phyloP scores from a whole-genome alignment of 805 yeast species.

The Saccharomyces mikatae region DNA sequence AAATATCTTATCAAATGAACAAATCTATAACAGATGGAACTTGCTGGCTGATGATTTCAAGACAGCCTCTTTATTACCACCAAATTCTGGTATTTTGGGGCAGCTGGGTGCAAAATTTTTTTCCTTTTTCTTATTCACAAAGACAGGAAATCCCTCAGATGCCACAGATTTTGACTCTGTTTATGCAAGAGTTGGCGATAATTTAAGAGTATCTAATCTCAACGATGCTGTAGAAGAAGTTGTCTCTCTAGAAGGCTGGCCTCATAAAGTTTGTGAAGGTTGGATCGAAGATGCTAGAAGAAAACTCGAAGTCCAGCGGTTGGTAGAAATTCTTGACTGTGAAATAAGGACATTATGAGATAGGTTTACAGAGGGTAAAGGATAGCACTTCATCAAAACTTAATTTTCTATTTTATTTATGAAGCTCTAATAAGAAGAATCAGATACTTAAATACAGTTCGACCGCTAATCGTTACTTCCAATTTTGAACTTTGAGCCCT shows the following conservation, averaged over 20 bases:
- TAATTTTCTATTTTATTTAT: not conserved
- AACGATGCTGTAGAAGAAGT: constrained; percentile 90
- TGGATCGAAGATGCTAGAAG: constrained; percentile 88
- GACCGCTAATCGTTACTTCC: not conserved
- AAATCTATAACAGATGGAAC: constrained; percentile 72
- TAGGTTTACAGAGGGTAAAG: not conserved
- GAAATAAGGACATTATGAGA: constrained; percentile 45
- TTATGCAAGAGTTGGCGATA: constrained; percentile 74
- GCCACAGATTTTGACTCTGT: constrained; percentile 75
- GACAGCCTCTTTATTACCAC: constrained; percentile 82
- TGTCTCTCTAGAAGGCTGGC: constrained; percentile 85
- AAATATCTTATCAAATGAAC: constrained; percentile 70
- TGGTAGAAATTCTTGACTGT: constrained; percentile 59
- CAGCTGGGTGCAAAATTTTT: constrained; percentile 75
- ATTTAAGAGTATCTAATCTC: constrained; percentile 66
- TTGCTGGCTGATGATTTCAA: constrained; percentile 78
- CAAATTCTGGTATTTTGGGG: constrained; percentile 91
- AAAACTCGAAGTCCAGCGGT: constrained; percentile 79
- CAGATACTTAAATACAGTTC: not conserved
- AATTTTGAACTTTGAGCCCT: not conserved
- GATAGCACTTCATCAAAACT: not conserved
- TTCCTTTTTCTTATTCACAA: constrained; percentile 66
- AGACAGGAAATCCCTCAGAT: constrained; percentile 71
- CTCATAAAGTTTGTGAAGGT: constrained; percentile 79
- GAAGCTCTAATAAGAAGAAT: not conserved